Percentiles rank a stretch among this genome's conserved stretches.
Evolutionary conservation across 345 rosid genomes (phyloP).

Genomic region (Citrus hindsii): DNA sequence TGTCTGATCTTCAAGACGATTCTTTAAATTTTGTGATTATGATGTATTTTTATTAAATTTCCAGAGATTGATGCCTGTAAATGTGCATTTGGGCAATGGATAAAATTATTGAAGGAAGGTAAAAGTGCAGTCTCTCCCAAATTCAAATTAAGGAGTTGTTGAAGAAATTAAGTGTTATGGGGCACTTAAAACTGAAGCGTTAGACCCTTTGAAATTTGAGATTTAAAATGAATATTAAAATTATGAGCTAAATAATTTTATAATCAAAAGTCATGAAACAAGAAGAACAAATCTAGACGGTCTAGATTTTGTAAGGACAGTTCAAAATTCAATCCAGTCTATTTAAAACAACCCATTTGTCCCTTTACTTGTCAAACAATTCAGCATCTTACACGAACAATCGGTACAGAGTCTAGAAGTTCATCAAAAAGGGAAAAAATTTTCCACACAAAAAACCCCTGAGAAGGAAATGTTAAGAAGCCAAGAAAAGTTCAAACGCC

Average conservation of each 20-base stretch:
- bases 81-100: background rate
- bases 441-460: background rate
- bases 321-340: background rate
- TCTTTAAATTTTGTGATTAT: background rate
- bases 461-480: background rate
- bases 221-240: background rate
- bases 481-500: conserved; percentile 7
- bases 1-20: background rate
- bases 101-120: background rate
- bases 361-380: background rate
- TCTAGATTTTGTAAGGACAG: background rate
- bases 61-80: background rate
- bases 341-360: background rate
- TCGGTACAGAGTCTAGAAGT: background rate
- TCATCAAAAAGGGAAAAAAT: background rate
- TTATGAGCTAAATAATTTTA: background rate
- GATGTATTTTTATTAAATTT: background rate
- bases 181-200: background rate
- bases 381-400: background rate
- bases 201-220: background rate
- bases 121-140: background rate
- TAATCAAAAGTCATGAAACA: background rate
- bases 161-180: background rate
- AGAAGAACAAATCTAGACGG: background rate
- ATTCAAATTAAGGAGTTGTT: conserved; percentile 4